phyloP scores from a whole-genome alignment of 768 basidiomycete species.

The Termitomyces sp. region DNA sequence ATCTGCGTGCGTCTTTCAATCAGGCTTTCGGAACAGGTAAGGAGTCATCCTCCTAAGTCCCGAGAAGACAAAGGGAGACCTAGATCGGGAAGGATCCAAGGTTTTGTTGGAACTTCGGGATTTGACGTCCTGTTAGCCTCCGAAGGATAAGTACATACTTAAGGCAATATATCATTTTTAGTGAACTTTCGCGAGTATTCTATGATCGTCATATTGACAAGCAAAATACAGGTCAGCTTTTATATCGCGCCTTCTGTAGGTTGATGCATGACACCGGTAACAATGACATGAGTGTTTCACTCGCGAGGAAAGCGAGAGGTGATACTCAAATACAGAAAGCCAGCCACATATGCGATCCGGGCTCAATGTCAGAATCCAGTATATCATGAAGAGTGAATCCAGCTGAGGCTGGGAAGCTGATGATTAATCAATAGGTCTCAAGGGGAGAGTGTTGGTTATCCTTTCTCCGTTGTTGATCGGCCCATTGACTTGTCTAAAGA shows the following conservation, averaged over 20 bases:
- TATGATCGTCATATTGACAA: neutral
- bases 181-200: neutral
- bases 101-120: conserved; percentile 31
- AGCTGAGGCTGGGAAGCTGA: neutral
- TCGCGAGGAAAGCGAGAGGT: neutral
- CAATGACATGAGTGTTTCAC: too few relatives aligned
- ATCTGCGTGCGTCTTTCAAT: conserved; percentile 31
- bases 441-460: too few relatives aligned
- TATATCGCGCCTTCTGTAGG: too few relatives aligned
- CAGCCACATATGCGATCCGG: conserved; percentile 14
- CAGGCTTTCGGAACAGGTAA: conserved; percentile 31
- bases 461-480: too few relatives aligned
- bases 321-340: neutral
- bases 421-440: neutral
- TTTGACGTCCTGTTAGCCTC: conserved; percentile 26
- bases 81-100: conserved; percentile 49
- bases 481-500: too few relatives aligned
- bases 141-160: too few relatives aligned
- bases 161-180: neutral
- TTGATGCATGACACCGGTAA: too few relatives aligned
- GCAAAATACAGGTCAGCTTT: too few relatives aligned
- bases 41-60: conserved; percentile 32
- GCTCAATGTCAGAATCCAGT: conserved; percentile 8
- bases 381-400: neutral
- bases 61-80: conserved; percentile 39